Evolutionary conservation across 2,329 filamentous ascomycete genomes (phyloP).

Genomic region (Thielaviopsis musarum): DNA sequence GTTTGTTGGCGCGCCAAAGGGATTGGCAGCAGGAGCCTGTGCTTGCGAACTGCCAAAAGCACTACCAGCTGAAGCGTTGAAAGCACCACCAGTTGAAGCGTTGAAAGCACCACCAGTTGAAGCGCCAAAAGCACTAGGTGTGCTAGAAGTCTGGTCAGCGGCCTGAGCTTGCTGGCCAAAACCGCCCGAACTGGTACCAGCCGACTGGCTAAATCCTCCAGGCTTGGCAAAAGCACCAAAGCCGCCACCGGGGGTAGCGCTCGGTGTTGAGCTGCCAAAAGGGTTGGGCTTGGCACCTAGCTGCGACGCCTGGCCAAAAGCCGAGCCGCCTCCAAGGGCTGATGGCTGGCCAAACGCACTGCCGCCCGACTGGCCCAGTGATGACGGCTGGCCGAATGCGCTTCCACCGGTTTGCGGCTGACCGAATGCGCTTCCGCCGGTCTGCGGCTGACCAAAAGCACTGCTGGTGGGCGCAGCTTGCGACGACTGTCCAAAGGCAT

Average conservation of each 20-base stretch:
- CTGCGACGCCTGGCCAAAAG: conserved; percentile 17
- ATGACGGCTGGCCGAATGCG: conserved; percentile 23
- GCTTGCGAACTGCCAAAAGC: background rate
- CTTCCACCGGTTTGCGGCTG: conserved; percentile 18
- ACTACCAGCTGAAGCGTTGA: no score
- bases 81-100: background rate
- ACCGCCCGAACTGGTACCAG: conserved; percentile 17
- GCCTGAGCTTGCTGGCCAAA: background rate
- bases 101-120: background rate
- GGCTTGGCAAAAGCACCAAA: conserved; percentile 20
- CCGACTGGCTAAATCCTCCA: conserved; percentile 13
- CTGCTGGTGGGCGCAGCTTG: background rate
- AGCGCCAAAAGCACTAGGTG: background rate
- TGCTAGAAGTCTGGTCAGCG: background rate
- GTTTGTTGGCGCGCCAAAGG: background rate
- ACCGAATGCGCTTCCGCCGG: conserved; percentile 24
- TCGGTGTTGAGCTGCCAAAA: conserved; percentile 13
- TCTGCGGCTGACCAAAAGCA: conserved; percentile 25
- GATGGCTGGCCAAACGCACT: conserved; percentile 23
- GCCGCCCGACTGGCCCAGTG: conserved; percentile 15
- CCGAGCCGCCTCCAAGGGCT: conserved; percentile 14
- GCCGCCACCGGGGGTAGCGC: conserved; percentile 6
- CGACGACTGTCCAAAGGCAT: conserved; percentile 16
- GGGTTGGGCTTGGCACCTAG: conserved; percentile 6
- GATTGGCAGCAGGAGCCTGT: background rate